Percentiles rank a stretch among this genome's conserved stretches.
These are phyloP conservation scores for Phytophthora vignae DNA, from an alignment of 352 stramenopile species.

Conservation along the genomic window DNA sequence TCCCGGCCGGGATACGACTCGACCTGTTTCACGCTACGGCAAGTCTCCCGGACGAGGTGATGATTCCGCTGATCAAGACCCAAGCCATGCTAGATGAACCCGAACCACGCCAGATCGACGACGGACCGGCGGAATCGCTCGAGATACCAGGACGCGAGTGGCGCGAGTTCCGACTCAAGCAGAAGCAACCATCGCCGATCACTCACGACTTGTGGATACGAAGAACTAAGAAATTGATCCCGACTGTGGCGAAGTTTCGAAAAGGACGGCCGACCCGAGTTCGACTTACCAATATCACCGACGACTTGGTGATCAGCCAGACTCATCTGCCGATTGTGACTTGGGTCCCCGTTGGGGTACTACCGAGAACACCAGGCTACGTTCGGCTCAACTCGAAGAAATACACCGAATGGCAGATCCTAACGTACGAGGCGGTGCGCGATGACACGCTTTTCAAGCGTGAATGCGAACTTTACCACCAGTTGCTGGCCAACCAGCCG, in stretches of 20 bases:
- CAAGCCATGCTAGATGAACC: too few relatives aligned
- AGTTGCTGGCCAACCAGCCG: slow-evolving; percentile 6
- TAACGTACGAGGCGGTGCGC: not conserved
- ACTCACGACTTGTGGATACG: too few relatives aligned
- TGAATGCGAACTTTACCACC: not conserved
- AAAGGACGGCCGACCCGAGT: not conserved
- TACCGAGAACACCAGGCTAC: not conserved
- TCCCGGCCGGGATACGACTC: not conserved
- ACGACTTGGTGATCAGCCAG: not conserved
- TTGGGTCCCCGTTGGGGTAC: not conserved
- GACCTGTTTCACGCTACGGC: not conserved
- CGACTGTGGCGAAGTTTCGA: slow-evolving; percentile 1
- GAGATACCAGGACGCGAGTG: too few relatives aligned
- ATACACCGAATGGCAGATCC: slow-evolving; percentile 11
- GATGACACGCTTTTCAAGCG: too few relatives aligned
- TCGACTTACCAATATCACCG: not conserved
- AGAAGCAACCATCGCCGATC: too few relatives aligned
- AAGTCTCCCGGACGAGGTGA: too few relatives aligned
- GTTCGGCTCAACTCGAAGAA: not conserved
- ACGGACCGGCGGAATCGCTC: too few relatives aligned
- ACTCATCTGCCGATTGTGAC: not conserved
- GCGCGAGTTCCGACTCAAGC: too few relatives aligned
- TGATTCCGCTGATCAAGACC: too few relatives aligned
- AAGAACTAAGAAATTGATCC: not conserved
- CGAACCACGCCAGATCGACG: too few relatives aligned